Evolutionary conservation across 106 monocot genomes (phyloP), one percentile per base, ranked within the genome.

Genomic region (Hemerocallis citrina): DNA sequence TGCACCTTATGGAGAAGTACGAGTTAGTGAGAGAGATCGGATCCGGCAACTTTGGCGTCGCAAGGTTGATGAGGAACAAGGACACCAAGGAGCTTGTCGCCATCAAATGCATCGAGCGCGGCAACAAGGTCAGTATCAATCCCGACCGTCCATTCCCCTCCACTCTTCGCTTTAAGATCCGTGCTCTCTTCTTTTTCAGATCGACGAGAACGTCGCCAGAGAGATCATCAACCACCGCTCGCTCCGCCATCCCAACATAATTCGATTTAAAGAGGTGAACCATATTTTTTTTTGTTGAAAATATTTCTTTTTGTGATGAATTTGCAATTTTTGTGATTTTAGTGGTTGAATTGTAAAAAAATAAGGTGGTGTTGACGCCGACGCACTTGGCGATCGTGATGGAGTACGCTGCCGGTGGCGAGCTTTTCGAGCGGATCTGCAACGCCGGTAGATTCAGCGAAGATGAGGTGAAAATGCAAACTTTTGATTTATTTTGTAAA

Each of bases 1-100:
- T n/a, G n/a, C n/a, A n/a, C n/a, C n/a, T n/a, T n/a, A 83, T 83
- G 83, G 84, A 84, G 35, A 84, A 76, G 75, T 84, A 84, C 79
- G 84, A 84, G 55, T 50, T 75, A 57, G 79, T 84, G 28, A 68
- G 66, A 23, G 79, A 79, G 10, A 58, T 84, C 38, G 84, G 79
- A 7, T 72, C 79, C n/a, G 84, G 84, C 31, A 84, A 84, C 56
- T 79, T 75, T 44, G 84, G 79, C 22, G 79, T 84, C 5, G 75
- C 84, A 19, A 58, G 68, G 64, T 56, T 84, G 49, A 84, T 79
- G 84, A n/a, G 79, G 42, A 64, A 79, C 68, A 84, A 79, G 68
- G 75, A 68, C 55, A 84, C 84, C 57, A 69, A 73, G 52, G 84
- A 84, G 56, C 71, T 84, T 34, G 79, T 84, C 40, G 84, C 84